Evolutionary conservation across 1,284 basidiomycete species (phyloP), one percentile per base, ranked within the genome.

Genomic region (Retiboletus flavoniger): DNA sequence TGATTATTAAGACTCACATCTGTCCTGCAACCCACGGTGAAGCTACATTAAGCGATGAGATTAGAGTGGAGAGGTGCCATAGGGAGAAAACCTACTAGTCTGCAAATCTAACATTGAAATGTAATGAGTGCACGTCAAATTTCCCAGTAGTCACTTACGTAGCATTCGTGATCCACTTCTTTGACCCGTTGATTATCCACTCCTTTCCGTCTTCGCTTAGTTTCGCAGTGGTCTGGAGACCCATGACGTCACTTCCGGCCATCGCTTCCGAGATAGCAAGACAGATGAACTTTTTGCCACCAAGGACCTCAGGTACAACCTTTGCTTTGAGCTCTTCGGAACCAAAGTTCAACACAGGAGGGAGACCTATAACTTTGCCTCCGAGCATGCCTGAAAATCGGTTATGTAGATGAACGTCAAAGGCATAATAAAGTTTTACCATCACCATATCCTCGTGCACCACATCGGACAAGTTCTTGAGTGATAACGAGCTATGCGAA

Each of bases 161-260:
- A 68, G 91, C 93, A 63, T 95, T 92, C 41, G 91, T 91, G 65
- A 93, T 93, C 91, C 91, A 93, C 70, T 83, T 84, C 73, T 82
- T 89, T 44, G 81, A 84, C 29, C 93, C 93, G 61, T 92, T 93
- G 60, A 95, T 84, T 53, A 91, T 85, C 88, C 89, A 93, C 63
- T 84, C 74, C 63, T 86, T 90, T 35, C 92, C 93, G 65, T 95
- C 93, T 56, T 88, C 83, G 35, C 81, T 87, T 71, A 94, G 90
- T 45, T 78, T 83, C 9, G 95, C 95, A 4, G 84, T 89, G 9
- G 91, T 94, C 68, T 87, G 82, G 49, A 94, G 72, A 24, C 90
- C 89, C 67, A 87, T 82, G 24, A 98, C 93, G 67, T 96, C 94
- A 59, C 89, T 93, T 6, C 95, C 95, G 4, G 95, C 95, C 63